Conservation (phyloP, 352 stramenopile genomes). For the Blastocystis sp. region DNA sequence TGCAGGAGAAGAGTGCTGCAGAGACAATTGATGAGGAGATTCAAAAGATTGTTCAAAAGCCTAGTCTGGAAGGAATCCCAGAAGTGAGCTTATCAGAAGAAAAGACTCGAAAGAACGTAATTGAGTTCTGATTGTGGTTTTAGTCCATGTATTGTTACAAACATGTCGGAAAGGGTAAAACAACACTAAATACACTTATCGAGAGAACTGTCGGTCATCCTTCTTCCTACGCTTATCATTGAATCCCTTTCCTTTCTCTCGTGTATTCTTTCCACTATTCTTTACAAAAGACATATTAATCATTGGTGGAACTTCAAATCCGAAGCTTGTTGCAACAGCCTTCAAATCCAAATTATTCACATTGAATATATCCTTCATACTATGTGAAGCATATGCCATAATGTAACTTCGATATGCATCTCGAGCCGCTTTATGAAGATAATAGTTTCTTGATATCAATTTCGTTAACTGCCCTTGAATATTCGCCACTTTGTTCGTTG, state of each 20-base stretch:
- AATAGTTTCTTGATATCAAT: conserved; percentile 97
- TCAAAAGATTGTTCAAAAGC: conserved; percentile 1
- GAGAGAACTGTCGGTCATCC: background rate
- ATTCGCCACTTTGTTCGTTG: conserved; percentile 82
- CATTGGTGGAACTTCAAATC: conserved; percentile 88
- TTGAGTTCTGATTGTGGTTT: background rate
- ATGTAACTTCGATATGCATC: conserved; percentile 95
- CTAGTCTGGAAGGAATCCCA: background rate
- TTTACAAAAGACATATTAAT: conserved; percentile 82
- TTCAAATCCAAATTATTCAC: conserved; percentile 90
- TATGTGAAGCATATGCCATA: conserved; percentile 91
- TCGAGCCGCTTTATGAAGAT: conserved; percentile 89
- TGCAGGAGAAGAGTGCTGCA: background rate
- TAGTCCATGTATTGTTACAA: background rate
- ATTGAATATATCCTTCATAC: conserved; percentile 95
- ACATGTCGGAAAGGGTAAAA: background rate
- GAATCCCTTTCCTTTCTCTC: conserved; percentile 18
- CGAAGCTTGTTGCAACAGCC: conserved; percentile 88
- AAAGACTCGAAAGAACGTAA: background rate
- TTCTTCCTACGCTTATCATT: conserved; percentile 24
- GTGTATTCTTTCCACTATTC: conserved; percentile 52
- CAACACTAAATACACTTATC: background rate
- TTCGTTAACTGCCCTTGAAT: conserved; percentile 85
- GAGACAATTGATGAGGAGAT: conserved; percentile 31
- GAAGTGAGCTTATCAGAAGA: background rate